Conservation (phyloP, 2,329 filamentous ascomycete genomes). For the Phialocephala sp. region DNA sequence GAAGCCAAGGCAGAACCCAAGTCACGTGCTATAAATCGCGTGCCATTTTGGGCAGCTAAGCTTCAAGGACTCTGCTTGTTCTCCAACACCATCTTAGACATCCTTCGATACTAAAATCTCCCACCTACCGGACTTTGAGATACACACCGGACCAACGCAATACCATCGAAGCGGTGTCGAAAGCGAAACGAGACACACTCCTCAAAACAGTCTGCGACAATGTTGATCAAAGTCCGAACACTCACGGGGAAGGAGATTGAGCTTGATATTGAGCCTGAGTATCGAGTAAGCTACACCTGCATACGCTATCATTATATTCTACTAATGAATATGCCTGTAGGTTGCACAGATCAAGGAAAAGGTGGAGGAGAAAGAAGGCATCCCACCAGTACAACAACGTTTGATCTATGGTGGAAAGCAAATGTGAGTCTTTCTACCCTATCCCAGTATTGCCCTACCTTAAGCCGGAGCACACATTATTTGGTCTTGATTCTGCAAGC, state of each 20-base stretch:
- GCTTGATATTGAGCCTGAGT: conserved; percentile 92
- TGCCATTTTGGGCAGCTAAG: neutral
- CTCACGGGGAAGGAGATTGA: conserved; percentile 99
- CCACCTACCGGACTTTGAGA: neutral
- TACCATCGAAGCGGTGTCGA: neutral
- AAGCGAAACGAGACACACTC: neutral
- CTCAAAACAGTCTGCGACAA: neutral
- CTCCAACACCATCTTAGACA: neutral
- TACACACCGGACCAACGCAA: neutral
- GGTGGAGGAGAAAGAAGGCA: conserved; percentile 98
- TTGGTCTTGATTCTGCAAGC: too few relatives aligned
- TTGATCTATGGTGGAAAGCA: conserved; percentile 98
- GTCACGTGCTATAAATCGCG: neutral
- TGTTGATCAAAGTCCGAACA: conserved; percentile 80
- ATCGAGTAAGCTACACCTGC: conserved; percentile 68
- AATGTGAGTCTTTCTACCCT: conserved; percentile 66
- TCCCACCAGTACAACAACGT: conserved; percentile 94
- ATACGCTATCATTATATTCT: too few relatives aligned
- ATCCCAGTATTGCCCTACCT: too few relatives aligned
- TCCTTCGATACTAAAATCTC: neutral
- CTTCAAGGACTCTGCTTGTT: neutral
- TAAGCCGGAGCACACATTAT: too few relatives aligned
- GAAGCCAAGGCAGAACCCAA: neutral
- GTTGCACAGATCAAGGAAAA: conserved; percentile 97
- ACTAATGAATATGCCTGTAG: conserved; percentile 50